Evolutionary conservation across 768 basidiomycete species (phyloP).

Genomic region (Sporobolomyces roseus): DNA sequence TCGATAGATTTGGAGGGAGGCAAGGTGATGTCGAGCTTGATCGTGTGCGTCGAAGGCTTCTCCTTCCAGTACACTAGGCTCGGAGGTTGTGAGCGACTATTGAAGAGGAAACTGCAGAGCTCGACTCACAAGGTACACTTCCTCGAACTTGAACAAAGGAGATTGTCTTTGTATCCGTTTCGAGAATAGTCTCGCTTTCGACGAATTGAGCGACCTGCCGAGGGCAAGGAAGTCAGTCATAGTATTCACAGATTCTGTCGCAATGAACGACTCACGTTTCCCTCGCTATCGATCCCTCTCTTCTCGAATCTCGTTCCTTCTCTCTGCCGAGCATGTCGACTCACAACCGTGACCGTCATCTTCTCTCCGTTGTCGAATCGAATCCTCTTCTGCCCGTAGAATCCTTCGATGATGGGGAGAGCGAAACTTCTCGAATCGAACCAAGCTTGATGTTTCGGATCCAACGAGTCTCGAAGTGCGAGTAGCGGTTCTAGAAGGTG

Average conservation of each 20-base stretch:
- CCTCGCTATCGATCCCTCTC: conserved; percentile 86
- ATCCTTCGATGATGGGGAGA: conserved; percentile 89
- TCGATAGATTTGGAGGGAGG: conserved; percentile 3
- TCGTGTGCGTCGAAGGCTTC: neutral
- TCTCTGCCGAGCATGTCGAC: conserved; percentile 75
- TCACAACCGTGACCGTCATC: conserved; percentile 74
- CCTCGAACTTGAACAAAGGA: conserved; percentile 84
- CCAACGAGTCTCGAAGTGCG: neutral
- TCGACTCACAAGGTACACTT: conserved; percentile 74
- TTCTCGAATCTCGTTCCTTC: conserved; percentile 90
- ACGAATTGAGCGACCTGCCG: neutral
- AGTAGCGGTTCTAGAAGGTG: conserved; percentile 10
- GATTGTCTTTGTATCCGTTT: conserved; percentile 71
- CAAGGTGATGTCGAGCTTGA: conserved; percentile 6
- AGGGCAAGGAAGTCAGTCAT: neutral
- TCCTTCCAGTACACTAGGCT: conserved; percentile 53
- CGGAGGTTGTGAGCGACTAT: conserved; percentile 29
- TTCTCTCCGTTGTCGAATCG: conserved; percentile 51
- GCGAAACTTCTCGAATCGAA: conserved; percentile 64
- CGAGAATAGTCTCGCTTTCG: conserved; percentile 25
- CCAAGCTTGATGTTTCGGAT: neutral
- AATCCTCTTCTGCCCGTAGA: conserved; percentile 60
- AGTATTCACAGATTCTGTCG: neutral
- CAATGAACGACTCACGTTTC: conserved; percentile 76
- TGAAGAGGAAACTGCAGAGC: neutral